Conservation (phyloP, 1,284 basidiomycete species). For the Ganoderma boninense region DNA sequence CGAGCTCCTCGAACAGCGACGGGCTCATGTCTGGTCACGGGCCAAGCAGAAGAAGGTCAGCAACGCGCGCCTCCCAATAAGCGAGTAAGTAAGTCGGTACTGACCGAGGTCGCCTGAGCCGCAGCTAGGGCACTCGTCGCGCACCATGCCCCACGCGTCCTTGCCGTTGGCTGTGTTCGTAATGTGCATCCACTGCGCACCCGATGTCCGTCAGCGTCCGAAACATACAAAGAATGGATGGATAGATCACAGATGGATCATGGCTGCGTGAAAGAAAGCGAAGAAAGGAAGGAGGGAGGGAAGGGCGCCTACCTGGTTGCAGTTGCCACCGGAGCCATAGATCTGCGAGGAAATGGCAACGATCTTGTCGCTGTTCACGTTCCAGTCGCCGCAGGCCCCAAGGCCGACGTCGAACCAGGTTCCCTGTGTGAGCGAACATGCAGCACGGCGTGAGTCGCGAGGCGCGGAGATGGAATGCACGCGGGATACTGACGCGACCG, state of each 20-base stretch:
- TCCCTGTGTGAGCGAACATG: constrained; percentile 39
- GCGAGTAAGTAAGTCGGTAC: constrained; percentile 12
- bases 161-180: constrained; percentile 45
- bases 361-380: constrained; percentile 46
- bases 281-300: not conserved
- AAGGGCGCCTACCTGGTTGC: constrained; percentile 44
- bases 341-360: constrained; percentile 48
- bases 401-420: constrained; percentile 53
- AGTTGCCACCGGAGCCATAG: constrained; percentile 47
- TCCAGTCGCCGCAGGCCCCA: constrained; percentile 50
- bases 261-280: not conserved
- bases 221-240: no score
- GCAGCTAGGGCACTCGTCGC: constrained; percentile 48
- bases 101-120: constrained; percentile 44
- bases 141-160: constrained; percentile 40
- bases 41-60: constrained; percentile 9
- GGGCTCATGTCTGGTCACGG: constrained; percentile 40
- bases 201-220: not conserved
- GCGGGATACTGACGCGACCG: constrained; percentile 53
- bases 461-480: constrained; percentile 15
- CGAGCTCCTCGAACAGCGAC: constrained; percentile 40
- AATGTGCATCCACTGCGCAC: constrained; percentile 41
- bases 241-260: no score
- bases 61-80: not conserved
- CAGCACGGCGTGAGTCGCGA: constrained; percentile 15